Base-by-base conservation (phyloP, 1,139 yeast species). In the Citeromyces hawaiiensis region DNA sequence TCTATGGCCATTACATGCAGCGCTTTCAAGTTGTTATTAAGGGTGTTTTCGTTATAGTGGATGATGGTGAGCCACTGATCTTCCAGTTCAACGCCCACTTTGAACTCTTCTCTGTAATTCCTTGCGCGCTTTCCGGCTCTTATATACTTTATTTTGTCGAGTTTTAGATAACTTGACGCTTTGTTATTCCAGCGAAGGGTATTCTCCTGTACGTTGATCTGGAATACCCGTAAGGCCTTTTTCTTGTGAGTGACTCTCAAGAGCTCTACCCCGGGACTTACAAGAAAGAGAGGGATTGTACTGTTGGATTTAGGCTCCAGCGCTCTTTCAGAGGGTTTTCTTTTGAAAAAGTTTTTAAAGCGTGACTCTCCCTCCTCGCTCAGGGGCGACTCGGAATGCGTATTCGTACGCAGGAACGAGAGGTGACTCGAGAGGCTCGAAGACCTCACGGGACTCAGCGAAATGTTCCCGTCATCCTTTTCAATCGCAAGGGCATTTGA, bases 51-150 rank as follows among this genome's bases (percentile, higher is more conserved):
- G 40, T 48, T 53, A 40, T 47, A 61, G 52, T 85, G 88, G 11
- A 85, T 73, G 27, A 91, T 71, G 0, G 95, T 79, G 1, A 85
- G 68, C 98, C 98, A 91, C 15, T 73, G 63, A 11, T 66, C 62
- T 38, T 76, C 76, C 40, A 70, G 71, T 38, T 81, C 87, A 37
- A 73, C 63, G 1, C 88, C 72, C 1, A 87, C 70, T 37, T 80
- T 79, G 46, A 83, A 70, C 55, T 85, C 94, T 51, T 88, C 96
- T 43, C 95, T 64, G 52, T 86, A 88, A 46, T 83, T 82, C 21
- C 72, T 67, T 1, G 96, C 96, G 48, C 81, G 82, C 11, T 66
- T 69, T 9, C 79, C 86, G 9, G 70, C 64, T 40, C 87, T 61
- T 1, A 86, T 69, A 42, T 76, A 79, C 47, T 76, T 75, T 35